A percentile compares a stretch with the other conserved stretches of the same genome.
Conservation (phyloP, 2,329 filamentous ascomycete genomes). For the Hypoxylon sp. region DNA sequence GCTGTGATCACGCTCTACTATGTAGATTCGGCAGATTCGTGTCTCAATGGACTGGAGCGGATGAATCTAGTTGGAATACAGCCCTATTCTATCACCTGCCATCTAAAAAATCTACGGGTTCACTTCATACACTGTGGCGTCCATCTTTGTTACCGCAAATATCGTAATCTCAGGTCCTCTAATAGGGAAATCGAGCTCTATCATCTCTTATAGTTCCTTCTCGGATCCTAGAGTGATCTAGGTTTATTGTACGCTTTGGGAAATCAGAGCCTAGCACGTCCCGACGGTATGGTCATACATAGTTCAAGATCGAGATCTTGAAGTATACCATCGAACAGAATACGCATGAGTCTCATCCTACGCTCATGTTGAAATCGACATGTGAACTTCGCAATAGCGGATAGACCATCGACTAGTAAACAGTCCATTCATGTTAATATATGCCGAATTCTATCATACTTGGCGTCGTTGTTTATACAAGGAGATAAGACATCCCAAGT, state of each 20-base stretch:
- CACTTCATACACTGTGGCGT: neutral
- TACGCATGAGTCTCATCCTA: neutral
- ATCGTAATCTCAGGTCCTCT: neutral
- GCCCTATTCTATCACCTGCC: neutral
- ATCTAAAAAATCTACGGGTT: neutral
- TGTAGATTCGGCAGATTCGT: neutral
- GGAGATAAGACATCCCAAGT: neutral
- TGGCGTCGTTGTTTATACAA: neutral
- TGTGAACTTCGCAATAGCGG: neutral
- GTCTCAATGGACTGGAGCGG: neutral
- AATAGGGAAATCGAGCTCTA: neutral
- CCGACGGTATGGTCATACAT: neutral
- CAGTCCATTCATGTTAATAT: neutral
- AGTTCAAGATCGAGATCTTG: slow-evolving; percentile 8
- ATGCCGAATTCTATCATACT: neutral
- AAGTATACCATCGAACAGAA: neutral
- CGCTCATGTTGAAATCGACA: neutral
- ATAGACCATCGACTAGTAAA: neutral
- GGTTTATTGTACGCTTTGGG: neutral
- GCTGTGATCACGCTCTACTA: neutral
- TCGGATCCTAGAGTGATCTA: neutral
- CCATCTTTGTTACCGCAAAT: neutral
- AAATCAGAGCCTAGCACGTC: neutral
- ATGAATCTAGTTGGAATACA: neutral
- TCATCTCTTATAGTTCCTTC: neutral